Evolutionary conservation across 768 basidiomycete genomes (phyloP), one percentile per base, ranked within the genome.

Genomic region (Boletus vermiculosoides): DNA sequence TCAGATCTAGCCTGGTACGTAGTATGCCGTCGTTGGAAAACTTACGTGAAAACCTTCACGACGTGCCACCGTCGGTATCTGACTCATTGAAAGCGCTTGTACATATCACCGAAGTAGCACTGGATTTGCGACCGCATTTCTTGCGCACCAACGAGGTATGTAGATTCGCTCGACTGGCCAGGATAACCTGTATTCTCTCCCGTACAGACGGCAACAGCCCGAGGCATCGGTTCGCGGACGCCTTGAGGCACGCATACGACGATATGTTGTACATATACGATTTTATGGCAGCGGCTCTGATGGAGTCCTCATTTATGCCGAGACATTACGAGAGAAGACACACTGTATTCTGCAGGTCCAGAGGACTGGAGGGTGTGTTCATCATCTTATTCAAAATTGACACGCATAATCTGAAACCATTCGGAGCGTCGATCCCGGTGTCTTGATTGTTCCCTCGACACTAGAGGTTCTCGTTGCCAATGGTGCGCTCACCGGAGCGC

Each of bases 211-310:
- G 83, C 85, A 4, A 78, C 82, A n/a, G 83, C 11, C 31, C 12
- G 31, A 12, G 81, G 18, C 89, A 96, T 65, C 92, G 90, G 88
- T 84, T 94, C 59, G 86, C 91, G 1, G 94, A 95, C 70, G 82
- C 33, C 69, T 92, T 9, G 39, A 76, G 88, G 60, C 89, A 94
- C 70, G 83, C 90, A 0, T 97, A 92, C 60, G 90, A 92, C 55
- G 87, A 88, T 54, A 78, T 81, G 0, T 73, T 86, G 30, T 30
- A 30, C n/a, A n/a, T n/a, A 25, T 25, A 5, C 25, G 25, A 25
- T 11, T n/a, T 33, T 33, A 12, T 12, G 31, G 31, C 31, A 33
- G 31, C 31, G 11, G 31, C 11, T 33, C 31, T 33, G 31, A 11
- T 33, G 31, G 31, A n/a, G n/a, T n/a, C n/a, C n/a, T n/a, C n/a